Evolutionary conservation across 2,329 filamentous ascomycete species (phyloP).

Genomic region (Epichloe gansuensis): DNA sequence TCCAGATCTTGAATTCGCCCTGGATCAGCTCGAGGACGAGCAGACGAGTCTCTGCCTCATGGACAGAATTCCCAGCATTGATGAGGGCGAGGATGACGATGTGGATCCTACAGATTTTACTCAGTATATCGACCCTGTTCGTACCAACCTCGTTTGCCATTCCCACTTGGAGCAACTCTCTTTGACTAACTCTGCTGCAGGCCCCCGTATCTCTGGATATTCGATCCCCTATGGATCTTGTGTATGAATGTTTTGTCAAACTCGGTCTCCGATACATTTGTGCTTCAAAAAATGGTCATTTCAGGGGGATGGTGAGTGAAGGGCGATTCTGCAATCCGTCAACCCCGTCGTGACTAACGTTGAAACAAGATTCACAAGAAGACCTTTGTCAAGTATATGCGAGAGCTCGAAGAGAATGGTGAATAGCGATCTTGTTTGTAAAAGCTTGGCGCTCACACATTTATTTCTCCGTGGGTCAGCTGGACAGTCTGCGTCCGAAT

Average conservation of each 20-base stretch:
- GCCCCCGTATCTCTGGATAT: constrained; percentile 83
- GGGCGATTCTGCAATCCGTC: neutral
- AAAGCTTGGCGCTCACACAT: neutral
- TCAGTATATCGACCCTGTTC: constrained; percentile 73
- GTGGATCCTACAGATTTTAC: constrained; percentile 73
- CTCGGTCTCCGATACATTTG: constrained; percentile 87
- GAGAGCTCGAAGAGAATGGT: constrained; percentile 55
- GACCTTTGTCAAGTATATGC: constrained; percentile 87
- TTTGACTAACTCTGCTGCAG: constrained; percentile 23
- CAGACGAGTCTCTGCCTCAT: constrained; percentile 67
- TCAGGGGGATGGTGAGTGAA: constrained; percentile 66
- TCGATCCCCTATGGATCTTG: constrained; percentile 80
- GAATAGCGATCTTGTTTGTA: neutral
- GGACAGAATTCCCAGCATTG: constrained; percentile 50
- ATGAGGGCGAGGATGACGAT: constrained; percentile 49
- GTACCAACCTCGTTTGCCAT: constrained; percentile 15
- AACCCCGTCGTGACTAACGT: constrained; percentile 5
- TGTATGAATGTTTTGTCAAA: constrained; percentile 94
- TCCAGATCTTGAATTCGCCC: constrained; percentile 82
- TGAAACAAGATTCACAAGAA: constrained; percentile 78
- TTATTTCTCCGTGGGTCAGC: neutral
- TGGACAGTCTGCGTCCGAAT: neutral
- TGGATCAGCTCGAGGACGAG: constrained; percentile 74
- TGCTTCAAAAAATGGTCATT: constrained; percentile 71
- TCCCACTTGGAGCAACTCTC: too few species aligned